Base-by-base conservation (phyloP, 106 monocot genomes). In the Apostasia shenzhenica region DNA sequence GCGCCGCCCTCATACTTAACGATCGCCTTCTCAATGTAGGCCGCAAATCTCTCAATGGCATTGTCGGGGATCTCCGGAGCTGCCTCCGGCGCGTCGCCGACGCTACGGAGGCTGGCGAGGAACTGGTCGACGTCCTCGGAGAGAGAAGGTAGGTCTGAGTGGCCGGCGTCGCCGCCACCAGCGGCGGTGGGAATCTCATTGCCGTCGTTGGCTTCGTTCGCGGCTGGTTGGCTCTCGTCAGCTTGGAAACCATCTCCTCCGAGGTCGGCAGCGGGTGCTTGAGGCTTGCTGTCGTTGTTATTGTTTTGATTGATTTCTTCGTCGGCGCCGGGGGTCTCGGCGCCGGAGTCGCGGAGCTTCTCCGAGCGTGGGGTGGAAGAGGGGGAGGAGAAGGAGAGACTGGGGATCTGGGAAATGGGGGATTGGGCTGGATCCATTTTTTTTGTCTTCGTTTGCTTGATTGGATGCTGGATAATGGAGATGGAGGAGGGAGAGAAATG, bases 321-420 rank as follows among this genome's bases (percentile, higher is more conserved):
- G 11, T 67, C 51, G 14, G 62, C n/a, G 4, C 59, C 44, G 49
- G 69, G 54, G 78, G 1, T 3, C 8, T 41, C 1, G 12, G 8
- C 40, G 42, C 57, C 66, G 59, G 66, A 48, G 37, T 14, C 40
- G 67, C 67, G 37, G 67, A 58, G 57, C 48, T 67, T 75, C 8
- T 79, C 82, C 2, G 67, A 70, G 39, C 69, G 59, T 14, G 48
- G 8, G 74, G 69, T 39, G 67, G 55, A 7, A 40, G 65, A 45
- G 26, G 73, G 65, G 44, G 66, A 48, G 55, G 79, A 73, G 79
- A 82, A 86, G 80, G 77, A 77, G 9, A 26, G 26, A 62, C 66
- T 67, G 57, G 77, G 71, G 51, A 75, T 80, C n/a, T 71, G 58
- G 26, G 80, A 54, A 5, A 75, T 57, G 53, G 54, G 63, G 48